Evolutionary conservation across 2,329 filamentous ascomycete species (phyloP), one percentile per base, ranked within the genome.

Genomic region (Dothideomycetidae sp.): DNA sequence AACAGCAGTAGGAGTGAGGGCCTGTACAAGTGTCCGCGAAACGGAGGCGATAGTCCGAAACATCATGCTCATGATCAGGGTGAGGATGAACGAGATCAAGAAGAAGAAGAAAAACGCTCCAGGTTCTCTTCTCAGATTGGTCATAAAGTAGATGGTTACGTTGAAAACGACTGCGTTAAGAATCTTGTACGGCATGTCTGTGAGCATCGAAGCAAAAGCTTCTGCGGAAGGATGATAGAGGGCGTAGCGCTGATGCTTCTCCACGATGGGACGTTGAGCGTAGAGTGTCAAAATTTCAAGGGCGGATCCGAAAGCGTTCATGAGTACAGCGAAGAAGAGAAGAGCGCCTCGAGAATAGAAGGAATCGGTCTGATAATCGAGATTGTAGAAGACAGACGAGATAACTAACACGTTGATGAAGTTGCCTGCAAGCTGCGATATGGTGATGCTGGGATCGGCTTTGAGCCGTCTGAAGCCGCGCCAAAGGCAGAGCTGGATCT

Each of bases 151-250:
- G 2, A 93, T 59, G 1, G 74, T 68, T 19, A 86, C 36, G 53
- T 93, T 92, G 66, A 92, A 93, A 3, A 72, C 60, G 45, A 92
- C 68, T 1, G 73, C 61, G 48, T 86, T 86, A n/a, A 59, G 26
- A 5, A 92, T 58, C 57, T 90, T 93, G 58, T 83, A 83, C 0
- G 86, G 86, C 59, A 93, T 61, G 49, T 94, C 86, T 44, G 73
- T 79, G 18, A 93, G 59, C 78, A 93, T 90, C 7, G 81, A 90
- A 0, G 81, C 75, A 42, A 83, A 68, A n/a, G 84, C 82, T 66
- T 94, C 85, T 11, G 84, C 80, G 7, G 80, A 85, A 0, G 86
- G 84, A 51, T 93, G 86, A 50, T 93, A 93, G 12, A 93, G 68
- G 12, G 85, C 84, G 54, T 93, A 93, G 41, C 80, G 75, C 39